Percentiles rank a stretch among this genome's conserved stretches.
These are phyloP conservation scores for Saccharomyces eubayanus DNA, from an alignment of 805 yeast species.

Conservation along the genomic window DNA sequence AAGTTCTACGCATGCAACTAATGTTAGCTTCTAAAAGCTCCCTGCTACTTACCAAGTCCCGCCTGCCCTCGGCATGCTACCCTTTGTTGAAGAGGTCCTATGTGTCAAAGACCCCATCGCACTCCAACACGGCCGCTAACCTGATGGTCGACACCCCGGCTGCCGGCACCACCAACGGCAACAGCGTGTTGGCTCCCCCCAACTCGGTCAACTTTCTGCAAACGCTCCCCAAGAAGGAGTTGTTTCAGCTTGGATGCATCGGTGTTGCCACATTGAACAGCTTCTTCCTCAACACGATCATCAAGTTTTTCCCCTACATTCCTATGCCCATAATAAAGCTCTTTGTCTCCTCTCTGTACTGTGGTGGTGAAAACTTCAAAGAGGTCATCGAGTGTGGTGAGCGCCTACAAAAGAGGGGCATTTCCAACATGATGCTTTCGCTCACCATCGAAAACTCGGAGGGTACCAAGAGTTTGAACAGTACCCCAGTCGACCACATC, in stretches of 20 bases:
- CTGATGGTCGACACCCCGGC: conserved; percentile 9
- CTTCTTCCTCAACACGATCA: conserved; percentile 50
- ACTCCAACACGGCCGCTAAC: neutral
- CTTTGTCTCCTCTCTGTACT: conserved; percentile 73
- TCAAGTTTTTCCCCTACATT: conserved; percentile 60
- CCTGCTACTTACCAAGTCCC: neutral
- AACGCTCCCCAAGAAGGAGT: conserved; percentile 44
- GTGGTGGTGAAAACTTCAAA: conserved; percentile 76
- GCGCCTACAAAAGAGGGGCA: conserved; percentile 60
- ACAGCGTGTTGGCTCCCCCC: conserved; percentile 7
- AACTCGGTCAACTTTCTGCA: conserved; percentile 37
- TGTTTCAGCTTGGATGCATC: conserved; percentile 57
- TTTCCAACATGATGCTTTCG: conserved; percentile 91
- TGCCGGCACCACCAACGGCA: neutral
- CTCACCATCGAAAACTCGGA: conserved; percentile 89
- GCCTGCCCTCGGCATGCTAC: conserved; percentile 5
- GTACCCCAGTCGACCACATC: conserved; percentile 39
- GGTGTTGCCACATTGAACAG: conserved; percentile 63
- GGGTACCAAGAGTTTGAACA: conserved; percentile 53
- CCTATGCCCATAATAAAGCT: conserved; percentile 65
- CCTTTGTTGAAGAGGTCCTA: conserved; percentile 1
- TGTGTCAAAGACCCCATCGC: neutral
- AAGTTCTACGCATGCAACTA: neutral
- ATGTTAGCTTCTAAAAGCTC: neutral
- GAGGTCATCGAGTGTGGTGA: conserved; percentile 69